Conservation (phyloP, 2,329 filamentous ascomycete species). For the Xylariaceae sp. region DNA sequence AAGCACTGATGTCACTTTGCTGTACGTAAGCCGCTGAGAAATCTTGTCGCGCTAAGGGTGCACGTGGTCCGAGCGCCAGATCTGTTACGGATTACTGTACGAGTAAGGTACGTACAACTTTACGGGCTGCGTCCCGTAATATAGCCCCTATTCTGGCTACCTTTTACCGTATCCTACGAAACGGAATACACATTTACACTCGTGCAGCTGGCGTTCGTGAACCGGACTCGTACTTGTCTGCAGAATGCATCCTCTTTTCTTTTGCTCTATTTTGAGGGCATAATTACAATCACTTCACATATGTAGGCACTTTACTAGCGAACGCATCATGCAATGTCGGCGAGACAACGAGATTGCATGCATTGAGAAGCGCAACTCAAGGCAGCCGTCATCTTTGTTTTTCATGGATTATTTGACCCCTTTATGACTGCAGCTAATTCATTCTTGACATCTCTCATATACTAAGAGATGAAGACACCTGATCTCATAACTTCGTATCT, state of each 20-base stretch:
- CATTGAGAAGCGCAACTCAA: background rate
- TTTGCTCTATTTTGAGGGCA: background rate
- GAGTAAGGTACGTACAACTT: too few species aligned
- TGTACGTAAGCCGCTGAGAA: conserved; percentile 2
- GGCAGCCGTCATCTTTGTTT: background rate
- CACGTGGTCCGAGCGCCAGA: background rate
- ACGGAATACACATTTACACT: too few species aligned
- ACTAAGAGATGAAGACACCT: background rate
- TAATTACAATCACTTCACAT: background rate
- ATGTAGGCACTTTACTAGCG: background rate
- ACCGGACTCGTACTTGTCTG: background rate
- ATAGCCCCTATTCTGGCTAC: background rate
- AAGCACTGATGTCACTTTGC: conserved; percentile 14
- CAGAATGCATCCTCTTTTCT: background rate
- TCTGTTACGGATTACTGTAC: background rate
- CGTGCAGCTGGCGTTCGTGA: background rate
- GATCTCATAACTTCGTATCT: background rate
- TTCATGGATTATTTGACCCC: background rate
- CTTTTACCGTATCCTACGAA: background rate
- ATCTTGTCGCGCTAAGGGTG: conserved; percentile 11
- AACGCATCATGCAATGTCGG: background rate
- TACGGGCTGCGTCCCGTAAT: background rate
- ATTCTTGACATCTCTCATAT: background rate
- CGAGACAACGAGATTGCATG: background rate
- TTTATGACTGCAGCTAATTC: background rate